Conservation (phyloP, 805 yeast genomes). For the Barnettozyma pratensis region DNA sequence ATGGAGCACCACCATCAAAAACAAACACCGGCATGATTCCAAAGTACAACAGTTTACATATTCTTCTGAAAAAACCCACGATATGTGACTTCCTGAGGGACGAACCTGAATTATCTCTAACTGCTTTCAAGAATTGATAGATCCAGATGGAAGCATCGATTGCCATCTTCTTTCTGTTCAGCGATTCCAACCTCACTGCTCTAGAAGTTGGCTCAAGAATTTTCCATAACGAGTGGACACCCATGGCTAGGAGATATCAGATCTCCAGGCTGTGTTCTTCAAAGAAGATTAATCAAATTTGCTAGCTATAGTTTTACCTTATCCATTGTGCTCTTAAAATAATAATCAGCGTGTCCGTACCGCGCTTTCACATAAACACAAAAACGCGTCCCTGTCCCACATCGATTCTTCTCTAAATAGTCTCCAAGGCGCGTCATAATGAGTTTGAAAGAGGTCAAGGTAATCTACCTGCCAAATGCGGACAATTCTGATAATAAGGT, state of each 20-base stretch:
- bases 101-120: constrained; percentile 80
- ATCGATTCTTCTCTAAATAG: background rate
- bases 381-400: background rate
- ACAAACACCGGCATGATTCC: constrained; percentile 89
- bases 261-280: no score
- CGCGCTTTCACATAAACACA: no score
- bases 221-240: constrained; percentile 94
- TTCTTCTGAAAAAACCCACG: constrained; percentile 92
- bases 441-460: constrained; percentile 10
- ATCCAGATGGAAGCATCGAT: constrained; percentile 99
- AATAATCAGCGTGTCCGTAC: no score
- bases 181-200: constrained; percentile 84
- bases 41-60: constrained; percentile 81
- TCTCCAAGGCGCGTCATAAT: background rate
- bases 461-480: constrained; percentile 12
- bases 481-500: background rate
- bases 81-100: constrained; percentile 76
- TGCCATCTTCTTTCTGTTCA: constrained; percentile 74
- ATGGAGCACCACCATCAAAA: constrained; percentile 94
- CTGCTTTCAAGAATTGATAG: constrained; percentile 93
- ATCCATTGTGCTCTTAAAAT: no score
- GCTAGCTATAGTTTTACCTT: no score
- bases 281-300: no score
- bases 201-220: constrained; percentile 83
- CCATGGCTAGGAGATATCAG: constrained; percentile 47